phyloP scores from a whole-genome alignment of 2,329 filamentous ascomycete genomes.

The Claviceps sorghi region DNA sequence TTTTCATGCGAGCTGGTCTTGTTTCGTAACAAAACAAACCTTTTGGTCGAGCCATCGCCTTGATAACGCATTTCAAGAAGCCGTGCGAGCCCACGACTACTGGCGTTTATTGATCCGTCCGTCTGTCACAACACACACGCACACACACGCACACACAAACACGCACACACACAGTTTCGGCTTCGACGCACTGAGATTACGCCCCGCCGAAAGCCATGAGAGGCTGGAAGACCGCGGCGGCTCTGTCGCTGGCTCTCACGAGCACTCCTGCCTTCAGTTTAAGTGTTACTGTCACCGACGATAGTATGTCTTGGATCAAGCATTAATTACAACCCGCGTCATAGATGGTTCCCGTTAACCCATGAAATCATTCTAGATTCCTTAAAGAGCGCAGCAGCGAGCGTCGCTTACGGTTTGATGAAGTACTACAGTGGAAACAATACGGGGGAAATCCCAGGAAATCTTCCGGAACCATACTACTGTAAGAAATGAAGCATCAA shows the following conservation, averaged over 20 bases:
- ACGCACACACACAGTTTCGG: background rate
- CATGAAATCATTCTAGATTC: slow-evolving; percentile 23
- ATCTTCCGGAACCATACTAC: slow-evolving; percentile 47
- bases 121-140: background rate
- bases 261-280: slow-evolving; percentile 11
- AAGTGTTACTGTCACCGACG: slow-evolving; percentile 18
- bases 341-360: background rate
- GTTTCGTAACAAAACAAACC: background rate
- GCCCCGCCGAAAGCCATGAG: slow-evolving; percentile 1
- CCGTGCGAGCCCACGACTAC: background rate
- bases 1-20: slow-evolving; percentile 1
- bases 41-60: background rate
- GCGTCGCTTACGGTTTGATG: slow-evolving; percentile 32
- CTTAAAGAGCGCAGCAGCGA: slow-evolving; percentile 32
- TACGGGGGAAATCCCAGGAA: slow-evolving; percentile 42
- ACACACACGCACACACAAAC: background rate
- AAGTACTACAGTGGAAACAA: slow-evolving; percentile 42
- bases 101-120: background rate
- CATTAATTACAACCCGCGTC: background rate
- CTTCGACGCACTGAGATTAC: background rate
- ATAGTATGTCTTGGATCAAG: slow-evolving; percentile 13
- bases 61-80: background rate
- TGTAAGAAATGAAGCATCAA: slow-evolving; percentile 25
- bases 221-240: background rate
- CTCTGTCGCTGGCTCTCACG: slow-evolving; percentile 7